phyloP scores from a whole-genome alignment of 805 yeast species.

The Metschnikowia koreensis region DNA sequence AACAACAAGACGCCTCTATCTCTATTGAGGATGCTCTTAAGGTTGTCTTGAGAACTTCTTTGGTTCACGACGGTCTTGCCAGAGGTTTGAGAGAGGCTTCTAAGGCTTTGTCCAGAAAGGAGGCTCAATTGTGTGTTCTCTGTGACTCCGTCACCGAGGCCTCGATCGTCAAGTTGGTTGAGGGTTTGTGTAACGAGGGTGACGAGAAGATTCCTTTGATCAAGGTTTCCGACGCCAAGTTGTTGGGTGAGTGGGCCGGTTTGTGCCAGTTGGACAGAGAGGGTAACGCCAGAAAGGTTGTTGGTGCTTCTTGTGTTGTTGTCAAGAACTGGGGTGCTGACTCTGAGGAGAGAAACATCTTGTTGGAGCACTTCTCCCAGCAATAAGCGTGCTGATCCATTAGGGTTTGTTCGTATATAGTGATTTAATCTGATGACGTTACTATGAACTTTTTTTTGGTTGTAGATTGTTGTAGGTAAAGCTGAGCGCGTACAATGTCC shows the following conservation, averaged over 20 bases:
- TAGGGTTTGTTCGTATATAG: conserved; percentile 7
- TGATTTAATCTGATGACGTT: conserved; percentile 4
- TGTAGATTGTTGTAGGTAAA: neutral
- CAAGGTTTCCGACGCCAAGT: conserved; percentile 99
- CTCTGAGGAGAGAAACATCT: conserved; percentile 94
- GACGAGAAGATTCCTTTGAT: conserved; percentile 95
- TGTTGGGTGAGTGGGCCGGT: conserved; percentile 99
- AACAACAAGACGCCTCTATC: conserved; percentile 83
- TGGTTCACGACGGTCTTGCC: conserved; percentile 99
- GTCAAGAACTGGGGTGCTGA: conserved; percentile 99
- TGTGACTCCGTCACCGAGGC: conserved; percentile 99
- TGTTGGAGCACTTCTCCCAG: conserved; percentile 93
- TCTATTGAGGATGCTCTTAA: conserved; percentile 98
- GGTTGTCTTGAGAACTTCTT: conserved; percentile 96
- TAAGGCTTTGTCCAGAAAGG: conserved; percentile 96
- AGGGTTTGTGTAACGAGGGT: conserved; percentile 98
- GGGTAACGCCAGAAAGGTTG: conserved; percentile 99
- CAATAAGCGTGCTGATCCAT: conserved; percentile 47
- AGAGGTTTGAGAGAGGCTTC: conserved; percentile 99
- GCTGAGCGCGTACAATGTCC: no score
- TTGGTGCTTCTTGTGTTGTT: conserved; percentile 99
- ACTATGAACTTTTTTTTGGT: neutral
- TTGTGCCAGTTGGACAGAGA: conserved; percentile 99
- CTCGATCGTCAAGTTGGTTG: conserved; percentile 93
- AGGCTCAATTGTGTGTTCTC: conserved; percentile 96